Conservation (phyloP, 176 grass and related monocot species). For the Juncus inflexus region DNA sequence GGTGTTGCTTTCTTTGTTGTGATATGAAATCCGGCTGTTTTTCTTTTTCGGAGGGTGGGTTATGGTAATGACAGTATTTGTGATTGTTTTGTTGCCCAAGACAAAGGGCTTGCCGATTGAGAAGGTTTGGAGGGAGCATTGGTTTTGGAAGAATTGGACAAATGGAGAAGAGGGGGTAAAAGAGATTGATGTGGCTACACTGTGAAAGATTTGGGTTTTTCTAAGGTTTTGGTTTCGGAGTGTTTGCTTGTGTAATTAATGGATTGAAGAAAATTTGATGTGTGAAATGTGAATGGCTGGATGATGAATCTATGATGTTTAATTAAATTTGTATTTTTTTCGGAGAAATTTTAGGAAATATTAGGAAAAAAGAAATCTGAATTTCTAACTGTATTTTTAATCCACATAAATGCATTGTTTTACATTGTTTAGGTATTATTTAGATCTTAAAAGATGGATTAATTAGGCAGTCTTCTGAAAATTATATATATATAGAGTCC, state of each 20-base stretch:
- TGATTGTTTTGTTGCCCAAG: constrained; percentile 52
- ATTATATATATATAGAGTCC: too few species aligned
- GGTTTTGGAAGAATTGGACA: constrained; percentile 53
- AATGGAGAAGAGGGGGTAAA: not conserved
- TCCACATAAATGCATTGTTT: not conserved
- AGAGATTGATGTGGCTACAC: not conserved
- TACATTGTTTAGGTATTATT: too few species aligned
- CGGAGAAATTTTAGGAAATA: not conserved
- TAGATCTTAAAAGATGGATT: too few species aligned
- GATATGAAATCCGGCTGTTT: constrained; percentile 48
- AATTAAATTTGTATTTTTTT: not conserved
- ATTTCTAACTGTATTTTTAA: not conserved
- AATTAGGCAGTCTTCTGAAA: too few species aligned
- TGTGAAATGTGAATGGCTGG: not conserved
- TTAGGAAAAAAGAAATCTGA: not conserved
- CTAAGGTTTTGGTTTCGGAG: not conserved
- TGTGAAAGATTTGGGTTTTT: constrained; percentile 8
- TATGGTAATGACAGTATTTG: constrained; percentile 46
- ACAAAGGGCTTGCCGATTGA: constrained; percentile 61
- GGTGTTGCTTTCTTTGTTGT: constrained; percentile 49
- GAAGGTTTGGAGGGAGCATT: constrained; percentile 48
- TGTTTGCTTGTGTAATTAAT: not conserved
- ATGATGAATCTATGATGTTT: not conserved
- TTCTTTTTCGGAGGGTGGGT: constrained; percentile 76
- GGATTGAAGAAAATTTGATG: not conserved